A percentile compares a stretch with the other conserved stretches of the same genome.
phyloP scores from a whole-genome alignment of 805 yeast genomes.

The Schizosaccharomyces octosporus region DNA sequence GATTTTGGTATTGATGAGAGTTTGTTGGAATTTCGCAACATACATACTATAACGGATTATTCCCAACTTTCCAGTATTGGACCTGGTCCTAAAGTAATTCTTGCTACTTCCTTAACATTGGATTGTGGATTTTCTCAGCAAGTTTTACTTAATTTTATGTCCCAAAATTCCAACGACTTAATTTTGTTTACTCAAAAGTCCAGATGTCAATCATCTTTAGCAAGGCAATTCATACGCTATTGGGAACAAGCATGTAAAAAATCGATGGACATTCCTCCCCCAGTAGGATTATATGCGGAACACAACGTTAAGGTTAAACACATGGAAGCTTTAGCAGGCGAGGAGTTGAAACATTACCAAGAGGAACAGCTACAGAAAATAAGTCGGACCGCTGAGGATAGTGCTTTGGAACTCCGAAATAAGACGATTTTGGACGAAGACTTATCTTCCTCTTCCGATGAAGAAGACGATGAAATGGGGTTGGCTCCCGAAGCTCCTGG shows the following conservation, averaged over 20 bases:
- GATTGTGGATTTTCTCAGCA: conserved; percentile 32
- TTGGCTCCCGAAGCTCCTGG: neutral
- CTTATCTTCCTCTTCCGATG: conserved; percentile 9
- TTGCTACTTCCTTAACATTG: conserved; percentile 45
- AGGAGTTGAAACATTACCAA: conserved; percentile 13
- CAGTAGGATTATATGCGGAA: conserved; percentile 3
- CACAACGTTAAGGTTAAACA: conserved; percentile 11
- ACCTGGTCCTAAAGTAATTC: conserved; percentile 39
- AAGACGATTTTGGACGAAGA: conserved; percentile 15
- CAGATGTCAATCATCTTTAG: conserved; percentile 2
- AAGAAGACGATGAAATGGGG: conserved; percentile 13
- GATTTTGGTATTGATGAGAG: conserved; percentile 35
- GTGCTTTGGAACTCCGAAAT: conserved; percentile 16
- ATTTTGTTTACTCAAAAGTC: conserved; percentile 2
- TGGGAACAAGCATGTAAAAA: neutral
- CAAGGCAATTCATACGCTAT: neutral
- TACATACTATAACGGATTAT: conserved; percentile 6
- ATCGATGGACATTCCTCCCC: neutral
- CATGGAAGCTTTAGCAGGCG: conserved; percentile 15
- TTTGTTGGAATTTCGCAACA: conserved; percentile 23
- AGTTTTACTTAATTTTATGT: conserved; percentile 16
- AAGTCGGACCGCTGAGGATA: conserved; percentile 10
- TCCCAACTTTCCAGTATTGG: neutral
- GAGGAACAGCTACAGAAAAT: conserved; percentile 9
- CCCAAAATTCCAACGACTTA: conserved; percentile 1